Conservation (phyloP, 2,329 filamentous ascomycete genomes). For the Simplicillium aogashimaense region DNA sequence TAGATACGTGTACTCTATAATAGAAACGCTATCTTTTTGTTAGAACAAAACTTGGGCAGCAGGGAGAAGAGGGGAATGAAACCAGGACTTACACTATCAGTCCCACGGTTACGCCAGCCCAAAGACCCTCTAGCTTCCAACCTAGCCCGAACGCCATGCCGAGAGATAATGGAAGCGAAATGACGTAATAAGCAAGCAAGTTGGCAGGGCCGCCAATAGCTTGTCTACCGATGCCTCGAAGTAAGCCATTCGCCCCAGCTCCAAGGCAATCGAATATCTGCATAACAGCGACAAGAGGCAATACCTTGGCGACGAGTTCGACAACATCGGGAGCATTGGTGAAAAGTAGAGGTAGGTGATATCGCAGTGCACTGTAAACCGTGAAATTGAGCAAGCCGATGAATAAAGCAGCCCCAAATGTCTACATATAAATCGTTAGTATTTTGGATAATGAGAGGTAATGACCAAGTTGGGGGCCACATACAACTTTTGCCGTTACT, state of each 20-base stretch:
- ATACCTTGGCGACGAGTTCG: slow-evolving; percentile 53
- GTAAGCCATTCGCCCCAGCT: slow-evolving; percentile 70
- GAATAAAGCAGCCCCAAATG: slow-evolving; percentile 53
- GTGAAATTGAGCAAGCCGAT: slow-evolving; percentile 74
- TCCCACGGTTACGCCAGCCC: slow-evolving; percentile 69
- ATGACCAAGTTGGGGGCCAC: slow-evolving; percentile 13
- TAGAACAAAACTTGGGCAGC: too few relatives aligned
- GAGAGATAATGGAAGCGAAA: slow-evolving; percentile 79
- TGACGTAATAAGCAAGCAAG: slow-evolving; percentile 73
- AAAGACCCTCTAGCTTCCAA: slow-evolving; percentile 74
- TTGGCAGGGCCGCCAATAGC: slow-evolving; percentile 86
- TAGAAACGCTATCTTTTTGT: slow-evolving; percentile 28
- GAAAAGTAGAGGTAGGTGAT: slow-evolving; percentile 68
- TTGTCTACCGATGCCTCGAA: slow-evolving; percentile 81
- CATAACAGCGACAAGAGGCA: slow-evolving; percentile 79
- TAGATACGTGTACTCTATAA: slow-evolving; percentile 44
- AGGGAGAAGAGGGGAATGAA: too few relatives aligned
- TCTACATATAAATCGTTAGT: slow-evolving; percentile 18
- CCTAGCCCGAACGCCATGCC: slow-evolving; percentile 64
- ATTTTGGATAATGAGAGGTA: slow-evolving; percentile 6
- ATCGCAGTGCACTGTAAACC: slow-evolving; percentile 57
- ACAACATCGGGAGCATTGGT: slow-evolving; percentile 65
- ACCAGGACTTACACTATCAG: slow-evolving; percentile 30
- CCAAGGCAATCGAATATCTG: slow-evolving; percentile 81
- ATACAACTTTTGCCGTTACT: slow-evolving; percentile 65